Evolutionary conservation across 2,329 filamentous ascomycete genomes (phyloP).

Genomic region (Diplodia mutila): DNA sequence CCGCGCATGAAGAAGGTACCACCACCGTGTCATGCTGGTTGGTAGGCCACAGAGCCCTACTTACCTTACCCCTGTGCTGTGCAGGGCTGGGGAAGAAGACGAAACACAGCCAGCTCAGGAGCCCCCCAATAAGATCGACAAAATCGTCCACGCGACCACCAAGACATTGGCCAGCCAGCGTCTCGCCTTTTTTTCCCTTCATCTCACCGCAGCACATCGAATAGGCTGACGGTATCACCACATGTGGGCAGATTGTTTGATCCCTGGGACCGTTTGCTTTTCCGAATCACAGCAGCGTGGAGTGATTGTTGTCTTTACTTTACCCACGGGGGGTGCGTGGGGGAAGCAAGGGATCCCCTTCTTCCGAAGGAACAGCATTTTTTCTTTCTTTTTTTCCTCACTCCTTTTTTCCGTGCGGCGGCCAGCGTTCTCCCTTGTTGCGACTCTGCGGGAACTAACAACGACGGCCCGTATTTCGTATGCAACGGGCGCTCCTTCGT

Average conservation of each 20-base stretch:
- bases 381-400: background rate
- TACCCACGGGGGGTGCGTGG: background rate
- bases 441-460: background rate
- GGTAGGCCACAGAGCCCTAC: background rate
- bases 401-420: background rate
- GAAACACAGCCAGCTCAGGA: background rate
- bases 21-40: too few relatives aligned
- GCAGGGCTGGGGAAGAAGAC: background rate
- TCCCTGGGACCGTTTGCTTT: too few relatives aligned
- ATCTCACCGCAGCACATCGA: background rate
- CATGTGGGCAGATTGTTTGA: background rate
- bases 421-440: background rate
- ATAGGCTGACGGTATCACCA: conserved; percentile 1
- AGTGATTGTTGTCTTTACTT: conserved; percentile 3
- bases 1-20: background rate
- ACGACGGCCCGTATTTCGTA: background rate
- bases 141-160: background rate
- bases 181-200: background rate
- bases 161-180: background rate
- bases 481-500: background rate
- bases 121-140: background rate
- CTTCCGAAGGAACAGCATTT: background rate
- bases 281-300: background rate
- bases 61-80: background rate
- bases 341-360: background rate